Percentiles rank a stretch among this genome's conserved stretches.
Evolutionary conservation across 306 rosid species (phyloP).

Genomic region (Cucumis melo): DNA sequence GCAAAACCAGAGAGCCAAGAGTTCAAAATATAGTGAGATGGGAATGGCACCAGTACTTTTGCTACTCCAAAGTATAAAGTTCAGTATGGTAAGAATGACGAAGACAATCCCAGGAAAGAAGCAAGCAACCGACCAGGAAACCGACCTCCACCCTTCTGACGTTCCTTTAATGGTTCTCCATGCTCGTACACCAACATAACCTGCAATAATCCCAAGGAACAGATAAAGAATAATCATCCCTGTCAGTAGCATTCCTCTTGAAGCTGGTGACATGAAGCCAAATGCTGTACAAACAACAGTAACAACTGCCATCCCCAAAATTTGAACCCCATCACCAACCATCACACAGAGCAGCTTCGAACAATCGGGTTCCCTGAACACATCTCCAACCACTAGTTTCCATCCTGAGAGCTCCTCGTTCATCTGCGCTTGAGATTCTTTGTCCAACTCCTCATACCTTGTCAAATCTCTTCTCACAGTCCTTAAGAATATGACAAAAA

Average conservation of each 20-base stretch:
- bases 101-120: constrained; percentile 91
- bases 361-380: constrained; percentile 76
- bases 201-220: constrained; percentile 74
- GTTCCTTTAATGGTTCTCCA: constrained; percentile 92
- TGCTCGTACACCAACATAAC: constrained; percentile 81
- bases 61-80: constrained; percentile 90
- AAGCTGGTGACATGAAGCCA: constrained; percentile 74
- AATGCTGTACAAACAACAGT: constrained; percentile 81
- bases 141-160: constrained; percentile 75
- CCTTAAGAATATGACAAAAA: constrained; percentile 81
- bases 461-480: constrained; percentile 95
- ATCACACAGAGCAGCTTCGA: constrained; percentile 82
- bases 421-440: constrained; percentile 95
- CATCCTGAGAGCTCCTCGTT: constrained; percentile 98
- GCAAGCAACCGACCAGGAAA: constrained; percentile 78
- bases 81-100: constrained; percentile 57
- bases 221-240: constrained; percentile 94
- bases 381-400: constrained; percentile 98
- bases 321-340: constrained; percentile 95
- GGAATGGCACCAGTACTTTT: constrained; percentile 90
- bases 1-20: constrained; percentile 90
- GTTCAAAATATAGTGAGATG: constrained; percentile 65
- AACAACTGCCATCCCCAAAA: constrained; percentile 79
- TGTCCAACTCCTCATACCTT: constrained; percentile 88
- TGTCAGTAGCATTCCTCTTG: constrained; percentile 79